Conservation (phyloP, 345 rosid species). For the Aegle marmelos region DNA sequence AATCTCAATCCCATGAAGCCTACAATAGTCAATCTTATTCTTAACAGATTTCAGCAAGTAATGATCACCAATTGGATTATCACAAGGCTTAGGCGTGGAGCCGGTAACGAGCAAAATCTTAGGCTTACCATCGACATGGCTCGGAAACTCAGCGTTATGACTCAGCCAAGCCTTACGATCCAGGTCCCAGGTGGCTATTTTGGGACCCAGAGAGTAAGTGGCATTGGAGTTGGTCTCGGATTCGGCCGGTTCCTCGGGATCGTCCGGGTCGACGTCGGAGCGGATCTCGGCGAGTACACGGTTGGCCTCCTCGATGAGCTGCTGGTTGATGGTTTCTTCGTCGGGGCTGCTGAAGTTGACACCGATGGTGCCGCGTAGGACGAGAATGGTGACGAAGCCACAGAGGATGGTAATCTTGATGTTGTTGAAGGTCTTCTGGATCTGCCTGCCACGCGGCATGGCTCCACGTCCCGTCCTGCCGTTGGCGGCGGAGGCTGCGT, state of each 20-base stretch:
- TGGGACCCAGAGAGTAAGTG: slow-evolving; percentile 80
- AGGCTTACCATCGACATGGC: slow-evolving; percentile 53
- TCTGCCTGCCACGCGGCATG: slow-evolving; percentile 76
- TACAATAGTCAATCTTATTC: slow-evolving; percentile 94
- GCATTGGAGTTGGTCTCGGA: slow-evolving; percentile 48
- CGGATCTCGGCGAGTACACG: slow-evolving; percentile 87
- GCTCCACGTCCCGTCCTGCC: slow-evolving; percentile 34
- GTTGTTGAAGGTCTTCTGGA: slow-evolving; percentile 84
- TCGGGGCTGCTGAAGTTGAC: slow-evolving; percentile 67
- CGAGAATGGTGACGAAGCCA: slow-evolving; percentile 90
- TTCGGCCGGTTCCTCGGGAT: slow-evolving; percentile 48
- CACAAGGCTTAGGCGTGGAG: slow-evolving; percentile 91
- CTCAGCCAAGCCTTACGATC: slow-evolving; percentile 65
- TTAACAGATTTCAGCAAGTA: slow-evolving; percentile 75
- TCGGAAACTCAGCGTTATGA: slow-evolving; percentile 72
- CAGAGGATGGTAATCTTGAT: slow-evolving; percentile 90
- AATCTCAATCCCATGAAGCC: slow-evolving; percentile 95
- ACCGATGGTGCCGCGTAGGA: slow-evolving; percentile 92
- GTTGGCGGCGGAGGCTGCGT: slow-evolving; percentile 27
- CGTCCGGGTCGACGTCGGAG: slow-evolving; percentile 73
- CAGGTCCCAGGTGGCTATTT: slow-evolving; percentile 60
- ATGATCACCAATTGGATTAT: slow-evolving; percentile 90
- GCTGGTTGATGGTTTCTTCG: slow-evolving; percentile 75
- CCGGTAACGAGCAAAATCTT: slow-evolving; percentile 78
- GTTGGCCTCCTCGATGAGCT: slow-evolving; percentile 77